These are phyloP conservation scores for Blakeslea trispora DNA, from an alignment of 371 early-diverging fungal genomes.

Conservation along the genomic window DNA sequence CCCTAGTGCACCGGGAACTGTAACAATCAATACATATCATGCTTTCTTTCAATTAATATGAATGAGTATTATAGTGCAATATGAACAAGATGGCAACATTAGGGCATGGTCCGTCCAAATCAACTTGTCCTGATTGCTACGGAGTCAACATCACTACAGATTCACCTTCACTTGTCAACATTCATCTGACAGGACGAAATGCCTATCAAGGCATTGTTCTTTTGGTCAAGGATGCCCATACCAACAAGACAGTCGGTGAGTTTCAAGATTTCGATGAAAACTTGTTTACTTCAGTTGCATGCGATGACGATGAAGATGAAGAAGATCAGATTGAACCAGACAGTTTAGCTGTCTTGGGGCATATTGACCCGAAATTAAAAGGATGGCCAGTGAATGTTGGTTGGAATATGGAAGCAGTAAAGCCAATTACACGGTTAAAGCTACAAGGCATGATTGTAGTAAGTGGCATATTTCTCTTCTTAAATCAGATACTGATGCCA, in stretches of 20 bases:
- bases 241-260: slow-evolving; percentile 41
- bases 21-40: too few relatives aligned
- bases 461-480: slow-evolving; percentile 13
- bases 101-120: slow-evolving; percentile 51
- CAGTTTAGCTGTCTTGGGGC: slow-evolving; percentile 37
- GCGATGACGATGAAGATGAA: slow-evolving; percentile 44
- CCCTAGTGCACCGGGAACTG: slow-evolving; percentile 50
- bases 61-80: slow-evolving; percentile 39
- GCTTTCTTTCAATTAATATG: too few relatives aligned
- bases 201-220: slow-evolving; percentile 45
- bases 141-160: slow-evolving; percentile 23
- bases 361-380: slow-evolving; percentile 42
- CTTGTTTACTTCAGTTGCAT: slow-evolving; percentile 41
- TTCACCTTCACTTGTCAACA: slow-evolving; percentile 19
- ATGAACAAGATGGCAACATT: slow-evolving; percentile 41
- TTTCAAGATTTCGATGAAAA: slow-evolving; percentile 38
- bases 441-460: slow-evolving; percentile 53
- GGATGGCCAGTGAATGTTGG: slow-evolving; percentile 40
- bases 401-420: slow-evolving; percentile 31
- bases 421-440: slow-evolving; percentile 21
- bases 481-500: neutral
- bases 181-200: slow-evolving; percentile 31
- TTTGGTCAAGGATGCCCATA: slow-evolving; percentile 37
- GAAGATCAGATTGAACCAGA: slow-evolving; percentile 25
- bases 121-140: slow-evolving; percentile 44